These are phyloP conservation scores for Parafenestella ontariensis DNA, from an alignment of 2,329 filamentous ascomycete species.

Conservation along the genomic window DNA sequence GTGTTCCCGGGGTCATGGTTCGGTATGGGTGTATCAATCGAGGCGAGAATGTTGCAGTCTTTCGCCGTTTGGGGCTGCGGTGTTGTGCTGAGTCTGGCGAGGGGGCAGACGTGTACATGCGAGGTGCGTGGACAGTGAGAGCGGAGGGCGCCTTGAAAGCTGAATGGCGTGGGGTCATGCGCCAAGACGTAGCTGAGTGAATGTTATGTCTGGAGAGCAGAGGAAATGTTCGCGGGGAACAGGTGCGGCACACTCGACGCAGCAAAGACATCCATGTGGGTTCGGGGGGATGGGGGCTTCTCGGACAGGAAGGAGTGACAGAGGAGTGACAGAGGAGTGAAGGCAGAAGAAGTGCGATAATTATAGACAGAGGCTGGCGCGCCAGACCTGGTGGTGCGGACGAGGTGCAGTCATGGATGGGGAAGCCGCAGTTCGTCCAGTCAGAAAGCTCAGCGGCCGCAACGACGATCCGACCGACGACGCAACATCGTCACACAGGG, in stretches of 20 bases:
- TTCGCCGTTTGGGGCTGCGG: constrained; percentile 43
- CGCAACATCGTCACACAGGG: constrained; percentile 29
- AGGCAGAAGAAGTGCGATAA: too few species aligned
- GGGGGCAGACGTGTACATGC: constrained; percentile 39
- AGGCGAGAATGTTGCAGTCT: constrained; percentile 23
- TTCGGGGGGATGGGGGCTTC: too few species aligned
- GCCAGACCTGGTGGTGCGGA: constrained; percentile 9
- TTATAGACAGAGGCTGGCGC: background rate
- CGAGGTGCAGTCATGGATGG: constrained; percentile 29
- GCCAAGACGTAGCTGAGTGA: constrained; percentile 5
- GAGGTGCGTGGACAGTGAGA: constrained; percentile 17
- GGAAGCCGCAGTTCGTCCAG: constrained; percentile 39
- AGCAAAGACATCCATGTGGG: constrained; percentile 40
- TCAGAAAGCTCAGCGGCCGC: constrained; percentile 44
- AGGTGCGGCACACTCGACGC: constrained; percentile 38
- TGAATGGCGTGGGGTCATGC: too few species aligned
- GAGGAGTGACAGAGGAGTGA: constrained; percentile 4
- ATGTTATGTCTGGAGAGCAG: constrained; percentile 29
- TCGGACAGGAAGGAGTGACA: background rate
- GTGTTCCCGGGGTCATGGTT: constrained; percentile 35
- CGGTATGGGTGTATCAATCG: constrained; percentile 32
- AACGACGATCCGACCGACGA: constrained; percentile 18
- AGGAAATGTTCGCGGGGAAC: constrained; percentile 35
- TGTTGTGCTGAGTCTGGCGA: constrained; percentile 31
- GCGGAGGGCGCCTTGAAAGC: background rate